Percentiles rank a stretch among this genome's conserved stretches.
Conservation (phyloP, 2,329 filamentous ascomycete species). For the Beauveria pseudobassiana region DNA sequence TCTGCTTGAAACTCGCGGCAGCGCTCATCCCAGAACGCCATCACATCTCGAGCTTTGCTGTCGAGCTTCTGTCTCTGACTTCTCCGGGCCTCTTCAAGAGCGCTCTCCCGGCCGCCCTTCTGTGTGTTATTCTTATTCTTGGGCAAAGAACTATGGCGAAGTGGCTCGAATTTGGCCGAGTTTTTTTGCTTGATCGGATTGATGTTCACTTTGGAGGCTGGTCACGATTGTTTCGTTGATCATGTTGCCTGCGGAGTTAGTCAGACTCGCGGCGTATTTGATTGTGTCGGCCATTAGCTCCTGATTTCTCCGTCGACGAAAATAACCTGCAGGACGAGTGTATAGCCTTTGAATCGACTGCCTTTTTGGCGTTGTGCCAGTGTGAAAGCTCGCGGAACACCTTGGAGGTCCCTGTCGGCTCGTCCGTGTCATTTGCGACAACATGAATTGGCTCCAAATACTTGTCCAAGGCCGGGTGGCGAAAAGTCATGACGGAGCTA, state of each 20-base stretch:
- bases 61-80: constrained; percentile 11
- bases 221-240: constrained; percentile 55
- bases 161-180: background rate
- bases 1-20: constrained; percentile 40
- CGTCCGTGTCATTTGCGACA: constrained; percentile 18
- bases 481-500: constrained; percentile 36
- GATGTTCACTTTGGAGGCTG: background rate
- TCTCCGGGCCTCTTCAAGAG: constrained; percentile 13
- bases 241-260: constrained; percentile 53
- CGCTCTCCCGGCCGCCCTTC: background rate
- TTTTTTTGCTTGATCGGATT: constrained; percentile 13
- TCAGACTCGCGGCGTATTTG: constrained; percentile 62
- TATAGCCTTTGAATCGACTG: constrained; percentile 33
- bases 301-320: constrained; percentile 45
- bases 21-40: constrained; percentile 11
- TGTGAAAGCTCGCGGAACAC: constrained; percentile 45
- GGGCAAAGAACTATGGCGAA: background rate
- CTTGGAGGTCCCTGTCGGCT: constrained; percentile 19
- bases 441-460: constrained; percentile 37
- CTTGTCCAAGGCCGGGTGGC: constrained; percentile 36
- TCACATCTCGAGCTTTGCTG: constrained; percentile 1
- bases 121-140: constrained; percentile 19
- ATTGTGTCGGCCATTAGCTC: constrained; percentile 60
- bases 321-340: constrained; percentile 20
- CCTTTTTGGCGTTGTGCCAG: constrained; percentile 55